Base-by-base conservation (phyloP, 495 filamentous ascomycete genomes). In the Hypoxylon rickii region DNA sequence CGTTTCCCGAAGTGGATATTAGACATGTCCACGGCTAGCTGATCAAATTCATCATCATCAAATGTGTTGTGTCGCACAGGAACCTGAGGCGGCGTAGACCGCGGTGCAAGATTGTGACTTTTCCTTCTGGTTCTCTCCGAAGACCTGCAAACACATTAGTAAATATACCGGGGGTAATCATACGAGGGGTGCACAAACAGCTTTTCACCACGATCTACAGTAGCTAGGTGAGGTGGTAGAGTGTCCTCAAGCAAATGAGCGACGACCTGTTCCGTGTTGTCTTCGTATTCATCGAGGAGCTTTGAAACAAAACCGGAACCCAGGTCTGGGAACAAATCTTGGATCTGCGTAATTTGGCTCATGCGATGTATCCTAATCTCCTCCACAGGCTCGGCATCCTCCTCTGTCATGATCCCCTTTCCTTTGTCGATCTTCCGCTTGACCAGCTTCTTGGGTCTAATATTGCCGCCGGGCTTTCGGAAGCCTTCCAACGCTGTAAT, bases 301-400 rank as follows among this genome's bases (percentile, higher is more conserved):
- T 83, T 83, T 12, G 87, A 75, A 33, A 97, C 73, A 69, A 96
- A 97, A 3, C 82, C 88, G 5, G 89, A 84, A 2, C 92, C 94
- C 6, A 98, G 79, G 51, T 93, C 83, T 0, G 94, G 91, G 70
- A 98, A 97, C 18, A 98, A 77, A 63, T 98, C 94, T 65, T 96
- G 91, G 31, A 98, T 78, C 71, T 93, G 89, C 5, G 85, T 86
- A 41, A 97, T 82, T 20, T 92, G 82, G 63, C 84, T 90, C 83
- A 93, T 86, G 20, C 81, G 85, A 73, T 96, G 90, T 36, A 90
- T 73, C 65, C 91, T 89, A 10, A 93, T 73, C 13, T 86, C 79
- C 7, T 76, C 77, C 53, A 50, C 69, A 18, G 63, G 64, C 29
- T 70, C 73, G 46, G 73, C 72, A 46, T 73, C 72, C 31, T 79